Conservation (phyloP, 352 stramenopile species). For the Phytophthora constricta region DNA sequence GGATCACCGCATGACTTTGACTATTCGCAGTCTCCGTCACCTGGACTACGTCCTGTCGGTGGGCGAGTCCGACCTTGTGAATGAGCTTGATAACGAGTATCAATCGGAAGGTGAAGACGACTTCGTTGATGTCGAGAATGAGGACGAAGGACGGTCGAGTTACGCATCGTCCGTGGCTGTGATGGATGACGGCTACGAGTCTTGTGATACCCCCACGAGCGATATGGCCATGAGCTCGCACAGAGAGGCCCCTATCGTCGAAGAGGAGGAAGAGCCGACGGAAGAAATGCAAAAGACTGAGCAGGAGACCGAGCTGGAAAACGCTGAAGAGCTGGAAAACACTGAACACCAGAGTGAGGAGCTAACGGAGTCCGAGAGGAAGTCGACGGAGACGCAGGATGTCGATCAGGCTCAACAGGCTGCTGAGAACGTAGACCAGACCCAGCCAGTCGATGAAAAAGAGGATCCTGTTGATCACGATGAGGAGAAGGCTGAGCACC, state of each 20-base stretch:
- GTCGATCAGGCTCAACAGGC: slow-evolving; percentile 3
- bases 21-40: slow-evolving; percentile 45
- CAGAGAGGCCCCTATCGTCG: slow-evolving; percentile 34
- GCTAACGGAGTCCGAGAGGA: not conserved
- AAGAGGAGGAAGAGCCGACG: slow-evolving; percentile 32
- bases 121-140: slow-evolving; percentile 44
- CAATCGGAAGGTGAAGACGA: slow-evolving; percentile 30
- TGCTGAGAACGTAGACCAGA: no score
- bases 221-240: slow-evolving; percentile 19
- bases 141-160: slow-evolving; percentile 38
- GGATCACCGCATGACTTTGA: slow-evolving; percentile 47
- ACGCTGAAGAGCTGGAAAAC: not conserved
- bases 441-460: no score
- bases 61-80: slow-evolving; percentile 35
- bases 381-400: not conserved
- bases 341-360: slow-evolving; percentile 9
- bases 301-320: not conserved
- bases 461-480: no score
- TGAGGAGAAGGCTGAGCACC: not conserved
- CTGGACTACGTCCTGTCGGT: slow-evolving; percentile 56
- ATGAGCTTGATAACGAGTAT: slow-evolving; percentile 38
- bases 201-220: slow-evolving; percentile 34
- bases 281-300: slow-evolving; percentile 2
- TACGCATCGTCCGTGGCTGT: slow-evolving; percentile 66
- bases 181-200: slow-evolving; percentile 45